Conservation (phyloP, 495 filamentous ascomycete genomes). For the Articulospora tetracladia region DNA sequence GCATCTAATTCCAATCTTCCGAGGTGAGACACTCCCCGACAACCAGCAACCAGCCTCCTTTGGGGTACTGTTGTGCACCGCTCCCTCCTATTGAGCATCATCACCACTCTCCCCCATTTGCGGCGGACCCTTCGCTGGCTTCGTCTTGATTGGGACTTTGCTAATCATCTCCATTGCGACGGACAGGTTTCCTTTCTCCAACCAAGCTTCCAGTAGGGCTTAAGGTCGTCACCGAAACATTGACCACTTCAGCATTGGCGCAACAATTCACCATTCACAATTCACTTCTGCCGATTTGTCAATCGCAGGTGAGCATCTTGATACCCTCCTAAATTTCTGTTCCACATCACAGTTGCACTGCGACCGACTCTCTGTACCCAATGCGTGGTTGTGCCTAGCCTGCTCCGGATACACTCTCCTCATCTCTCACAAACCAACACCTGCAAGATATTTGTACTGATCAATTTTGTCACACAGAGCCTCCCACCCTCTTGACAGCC, state of each 20-base stretch:
- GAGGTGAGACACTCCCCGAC: conserved; percentile 21
- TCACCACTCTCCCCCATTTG: not conserved
- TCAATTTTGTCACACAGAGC: not conserved
- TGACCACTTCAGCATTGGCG: conserved; percentile 9
- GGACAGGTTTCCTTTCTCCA: conserved; percentile 10
- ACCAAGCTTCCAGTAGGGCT: conserved; percentile 3
- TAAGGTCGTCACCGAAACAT: conserved; percentile 10
- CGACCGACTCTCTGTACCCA: not conserved
- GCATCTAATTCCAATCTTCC: conserved; percentile 10
- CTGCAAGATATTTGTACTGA: not conserved
- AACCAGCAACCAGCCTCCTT: conserved; percentile 12
- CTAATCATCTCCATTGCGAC: conserved; percentile 4
- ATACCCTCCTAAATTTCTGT: not conserved
- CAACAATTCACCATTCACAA: conserved; percentile 2
- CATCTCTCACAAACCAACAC: not conserved
- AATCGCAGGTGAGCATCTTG: conserved; percentile 16
- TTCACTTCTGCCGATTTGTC: conserved; percentile 2
- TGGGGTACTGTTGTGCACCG: conserved; percentile 1
- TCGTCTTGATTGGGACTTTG: conserved; percentile 7
- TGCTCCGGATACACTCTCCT: not conserved
- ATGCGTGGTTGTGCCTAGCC: not conserved
- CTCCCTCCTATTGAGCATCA: conserved; percentile 10
- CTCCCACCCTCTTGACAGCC: not conserved
- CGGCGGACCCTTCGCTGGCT: not conserved
- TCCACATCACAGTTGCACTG: not conserved